phyloP scores from a whole-genome alignment of 805 yeast species.

The Candida peoriensis region DNA sequence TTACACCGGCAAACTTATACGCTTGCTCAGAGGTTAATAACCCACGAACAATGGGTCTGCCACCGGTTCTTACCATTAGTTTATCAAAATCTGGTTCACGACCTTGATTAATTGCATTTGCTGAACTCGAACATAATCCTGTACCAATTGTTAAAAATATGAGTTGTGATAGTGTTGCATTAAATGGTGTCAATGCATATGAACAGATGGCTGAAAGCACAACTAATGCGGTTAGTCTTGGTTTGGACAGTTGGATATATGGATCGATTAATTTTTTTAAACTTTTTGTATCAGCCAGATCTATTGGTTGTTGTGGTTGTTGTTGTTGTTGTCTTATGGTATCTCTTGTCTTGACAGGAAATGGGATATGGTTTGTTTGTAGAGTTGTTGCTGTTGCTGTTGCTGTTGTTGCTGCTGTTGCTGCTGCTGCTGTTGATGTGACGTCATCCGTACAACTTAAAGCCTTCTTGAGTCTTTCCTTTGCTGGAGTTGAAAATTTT shows the following conservation, averaged over 20 bases:
- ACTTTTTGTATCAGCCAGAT: conserved; percentile 22
- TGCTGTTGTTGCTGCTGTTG: too few species aligned
- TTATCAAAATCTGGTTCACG: conserved; percentile 89
- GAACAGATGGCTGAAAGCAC: conserved; percentile 91
- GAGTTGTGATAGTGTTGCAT: conserved; percentile 68
- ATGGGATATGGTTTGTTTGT: conserved; percentile 41
- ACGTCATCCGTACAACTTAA: conserved; percentile 31
- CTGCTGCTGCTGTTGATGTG: conserved; percentile 5
- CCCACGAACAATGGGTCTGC: conserved; percentile 89
- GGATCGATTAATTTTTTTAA: conserved; percentile 43
- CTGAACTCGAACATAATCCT: conserved; percentile 83
- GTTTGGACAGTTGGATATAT: conserved; percentile 82
- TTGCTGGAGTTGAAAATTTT: conserved; percentile 6
- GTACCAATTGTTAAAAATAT: conserved; percentile 79
- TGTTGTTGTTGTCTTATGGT: conserved; percentile 19
- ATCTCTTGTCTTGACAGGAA: conserved; percentile 44
- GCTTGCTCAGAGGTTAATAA: conserved; percentile 72
- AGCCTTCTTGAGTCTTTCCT: conserved; percentile 23
- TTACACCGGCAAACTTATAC: conserved; percentile 65
- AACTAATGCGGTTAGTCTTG: conserved; percentile 79
- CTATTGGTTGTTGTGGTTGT: conserved; percentile 2
- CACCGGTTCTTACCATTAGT: conserved; percentile 81
- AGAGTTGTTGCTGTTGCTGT: conserved; percentile 4
- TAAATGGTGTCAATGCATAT: conserved; percentile 84
- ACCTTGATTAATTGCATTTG: conserved; percentile 96